Base-by-base conservation (phyloP, 208 protist species). In the Acanthamoeba sp. region DNA sequence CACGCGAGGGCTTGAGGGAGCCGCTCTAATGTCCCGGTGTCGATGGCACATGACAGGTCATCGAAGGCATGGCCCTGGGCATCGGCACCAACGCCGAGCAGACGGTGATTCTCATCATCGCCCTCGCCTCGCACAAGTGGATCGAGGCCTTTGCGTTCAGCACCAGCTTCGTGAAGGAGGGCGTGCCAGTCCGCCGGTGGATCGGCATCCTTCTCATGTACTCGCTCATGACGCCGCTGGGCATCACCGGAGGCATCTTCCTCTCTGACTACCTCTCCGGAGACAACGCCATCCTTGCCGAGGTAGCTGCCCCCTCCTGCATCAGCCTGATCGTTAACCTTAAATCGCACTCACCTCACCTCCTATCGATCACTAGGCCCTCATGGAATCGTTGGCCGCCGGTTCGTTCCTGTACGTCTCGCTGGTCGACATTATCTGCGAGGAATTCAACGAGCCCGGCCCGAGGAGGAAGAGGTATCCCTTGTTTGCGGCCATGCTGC, bases 141-240 rank as follows among this genome's bases (percentile, higher is more conserved):
- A 91, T 91, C 36, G 85, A 91, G 32, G 85, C 85, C 29, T 91
- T 91, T 91, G 85, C 85, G 24, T 91, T 91, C 59, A 73, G 55
- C 55, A 91, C 85, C 78, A 91, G 85, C 40, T 91, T 91, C 22
- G 59, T 91, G 57, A 91, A 91, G 42, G 85, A 91, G 38, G 85
- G 36, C 1, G 85, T 91, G 57, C 34, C 52, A 34, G n/a, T 91
- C 18, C 32, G 42, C 2, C 59, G 57, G 36, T 91, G 85, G 85
- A 73, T 91, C 29, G 85, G 85, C 9, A 91, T 91, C 40, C 85
- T 91, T 12, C 20, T 73, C 38, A 66, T 91, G 57, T 91, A 91
- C 24, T 91, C 85, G 20, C 29, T 73, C 57, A 73, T 73, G 59
- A 91, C 85, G 18, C 85, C 85, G 18, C 52, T 91, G 52, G 85